These are phyloP conservation scores for Erysimum pusillum DNA, from an alignment of 441 rosid species.

Conservation along the genomic window DNA sequence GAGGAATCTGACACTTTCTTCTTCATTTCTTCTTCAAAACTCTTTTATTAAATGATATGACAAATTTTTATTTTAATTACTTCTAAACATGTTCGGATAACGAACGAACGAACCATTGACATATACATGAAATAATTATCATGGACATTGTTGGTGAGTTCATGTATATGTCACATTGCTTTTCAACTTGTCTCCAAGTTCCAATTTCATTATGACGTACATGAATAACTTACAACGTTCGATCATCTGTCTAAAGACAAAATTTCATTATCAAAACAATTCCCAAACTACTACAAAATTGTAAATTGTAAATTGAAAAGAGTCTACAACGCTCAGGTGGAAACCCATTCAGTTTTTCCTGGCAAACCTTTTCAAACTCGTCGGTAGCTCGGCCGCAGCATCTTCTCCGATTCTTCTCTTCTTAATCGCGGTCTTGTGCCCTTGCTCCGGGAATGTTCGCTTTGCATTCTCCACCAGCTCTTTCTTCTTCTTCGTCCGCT, in stretches of 20 bases:
- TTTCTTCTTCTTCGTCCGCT: conserved; percentile 67
- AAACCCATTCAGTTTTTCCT: conserved; percentile 20
- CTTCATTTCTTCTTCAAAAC: conserved; percentile 21
- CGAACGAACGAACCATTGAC: too few species aligned
- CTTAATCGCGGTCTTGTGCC: conserved; percentile 51
- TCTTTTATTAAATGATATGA: too few species aligned
- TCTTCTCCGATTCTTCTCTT: conserved; percentile 64
- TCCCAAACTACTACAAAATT: conserved; percentile 6
- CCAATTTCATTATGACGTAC: not conserved
- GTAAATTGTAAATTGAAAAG: conserved; percentile 10
- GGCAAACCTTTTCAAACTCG: conserved; percentile 42
- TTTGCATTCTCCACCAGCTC: conserved; percentile 63
- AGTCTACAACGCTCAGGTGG: not conserved
- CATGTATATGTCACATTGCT: too few species aligned
- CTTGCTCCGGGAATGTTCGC: conserved; percentile 75
- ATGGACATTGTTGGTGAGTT: too few species aligned
- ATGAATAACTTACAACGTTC: not conserved
- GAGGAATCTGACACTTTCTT: conserved; percentile 45
- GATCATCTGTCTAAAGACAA: not conserved
- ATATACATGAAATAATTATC: too few species aligned
- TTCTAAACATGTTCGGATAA: too few species aligned
- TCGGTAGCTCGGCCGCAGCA: conserved; percentile 59
- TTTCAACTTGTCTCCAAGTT: not conserved
- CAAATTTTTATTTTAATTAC: too few species aligned
- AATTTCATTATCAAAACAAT: not conserved